Evolutionary conservation across 352 stramenopile genomes (phyloP), one percentile per base, ranked within the genome.

Genomic region (Phytophthora litchii): DNA sequence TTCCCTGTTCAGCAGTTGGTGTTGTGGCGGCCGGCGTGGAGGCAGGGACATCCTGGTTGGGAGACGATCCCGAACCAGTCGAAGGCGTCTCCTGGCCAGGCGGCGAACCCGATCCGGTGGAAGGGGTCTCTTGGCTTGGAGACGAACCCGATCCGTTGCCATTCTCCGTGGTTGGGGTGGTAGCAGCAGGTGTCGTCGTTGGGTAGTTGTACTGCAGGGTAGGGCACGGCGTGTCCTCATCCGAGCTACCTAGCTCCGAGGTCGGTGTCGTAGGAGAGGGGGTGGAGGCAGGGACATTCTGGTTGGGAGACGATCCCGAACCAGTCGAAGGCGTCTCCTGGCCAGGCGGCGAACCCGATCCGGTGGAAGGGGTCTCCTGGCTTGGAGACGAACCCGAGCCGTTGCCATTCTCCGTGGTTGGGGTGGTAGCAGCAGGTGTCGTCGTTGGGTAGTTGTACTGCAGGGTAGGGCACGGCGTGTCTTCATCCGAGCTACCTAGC

Each of bases 101-200:
- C 38, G 19, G 31, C 8, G 52, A 60, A 4, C 55, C 61, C n/a
- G 58, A 44, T n/a, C n/a, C n/a, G n/a, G n/a, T n/a, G n/a, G n/a
- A n/a, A n/a, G n/a, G n/a, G n/a, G n/a, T n/a, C n/a, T n/a, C n/a
- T n/a, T n/a, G n/a, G n/a, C n/a, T n/a, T n/a, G n/a, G n/a, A n/a
- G n/a, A n/a, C n/a, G n/a, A n/a, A n/a, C n/a, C n/a, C n/a, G n/a
- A n/a, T n/a, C n/a, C n/a, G n/a, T n/a, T n/a, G n/a, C n/a, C n/a
- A n/a, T n/a, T n/a, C n/a, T n/a, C n/a, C n/a, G n/a, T n/a, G n/a
- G n/a, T n/a, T n/a, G n/a, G n/a, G n/a, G n/a, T n/a, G n/a, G n/a
- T n/a, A n/a, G n/a, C n/a, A n/a, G n/a, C n/a, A n/a, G n/a, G n/a
- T n/a, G n/a, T n/a, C n/a, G n/a, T n/a, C 29, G 29, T 34, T 10